Evolutionary conservation across 2,329 filamentous ascomycete genomes (phyloP).

Genomic region (Fusarium dimerum): DNA sequence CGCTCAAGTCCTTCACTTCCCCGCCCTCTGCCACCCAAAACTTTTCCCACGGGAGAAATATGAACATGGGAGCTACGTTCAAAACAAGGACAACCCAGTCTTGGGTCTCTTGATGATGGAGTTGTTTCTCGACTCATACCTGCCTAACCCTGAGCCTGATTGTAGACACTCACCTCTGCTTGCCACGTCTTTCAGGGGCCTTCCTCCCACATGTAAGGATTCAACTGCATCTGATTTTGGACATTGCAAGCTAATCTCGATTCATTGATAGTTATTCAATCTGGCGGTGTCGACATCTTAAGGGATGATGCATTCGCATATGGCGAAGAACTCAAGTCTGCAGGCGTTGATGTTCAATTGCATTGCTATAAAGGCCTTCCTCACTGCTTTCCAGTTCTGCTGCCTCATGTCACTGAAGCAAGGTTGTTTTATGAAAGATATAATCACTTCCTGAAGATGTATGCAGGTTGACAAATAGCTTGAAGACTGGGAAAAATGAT

Average conservation of each 20-base stretch:
- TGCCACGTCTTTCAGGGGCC: constrained; percentile 6
- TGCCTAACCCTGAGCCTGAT: constrained; percentile 8
- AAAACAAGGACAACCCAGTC: constrained; percentile 16
- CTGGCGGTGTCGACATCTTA: constrained; percentile 17
- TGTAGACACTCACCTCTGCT: constrained; percentile 25
- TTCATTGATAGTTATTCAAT: constrained; percentile 18
- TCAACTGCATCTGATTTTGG: too few species aligned
- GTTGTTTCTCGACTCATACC: constrained; percentile 10
- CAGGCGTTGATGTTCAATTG: constrained; percentile 16
- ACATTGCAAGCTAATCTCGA: fast-evolving
- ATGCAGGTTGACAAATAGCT: not conserved
- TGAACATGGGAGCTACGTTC: constrained; percentile 25
- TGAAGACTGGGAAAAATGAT: not conserved
- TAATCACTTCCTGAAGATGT: not conserved
- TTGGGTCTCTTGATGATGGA: constrained; percentile 13
- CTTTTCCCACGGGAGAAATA: constrained; percentile 22
- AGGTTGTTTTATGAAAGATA: constrained; percentile 12
- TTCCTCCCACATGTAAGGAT: constrained; percentile 24
- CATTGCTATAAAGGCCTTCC: constrained; percentile 22
- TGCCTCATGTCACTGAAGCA: not conserved
- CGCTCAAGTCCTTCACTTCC: constrained; percentile 24
- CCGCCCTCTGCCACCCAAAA: constrained; percentile 23
- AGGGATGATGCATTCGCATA: constrained; percentile 24
- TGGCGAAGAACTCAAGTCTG: constrained; percentile 14
- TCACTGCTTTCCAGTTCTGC: constrained; percentile 20